Conservation (phyloP, 1,284 basidiomycete species). For the Phylloboletellus chloephorus region DNA sequence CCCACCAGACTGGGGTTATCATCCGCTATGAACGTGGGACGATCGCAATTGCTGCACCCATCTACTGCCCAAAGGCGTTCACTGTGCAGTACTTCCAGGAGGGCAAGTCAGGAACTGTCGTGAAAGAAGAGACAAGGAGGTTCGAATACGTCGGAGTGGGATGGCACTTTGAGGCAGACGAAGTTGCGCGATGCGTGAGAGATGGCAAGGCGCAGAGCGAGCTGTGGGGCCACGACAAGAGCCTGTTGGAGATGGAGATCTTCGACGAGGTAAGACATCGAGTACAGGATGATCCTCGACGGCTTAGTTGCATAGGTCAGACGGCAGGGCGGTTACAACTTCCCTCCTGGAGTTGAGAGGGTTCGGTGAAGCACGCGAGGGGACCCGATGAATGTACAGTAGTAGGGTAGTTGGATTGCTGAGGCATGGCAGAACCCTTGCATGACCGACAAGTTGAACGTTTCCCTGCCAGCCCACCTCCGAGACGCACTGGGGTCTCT, state of each 20-base stretch:
- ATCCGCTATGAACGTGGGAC: constrained; percentile 67
- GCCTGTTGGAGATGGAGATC: constrained; percentile 70
- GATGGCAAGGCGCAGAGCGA: constrained; percentile 74
- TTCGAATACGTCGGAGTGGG: constrained; percentile 59
- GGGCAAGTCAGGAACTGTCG: constrained; percentile 43
- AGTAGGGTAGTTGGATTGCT: too few species aligned
- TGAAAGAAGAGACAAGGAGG: constrained; percentile 48
- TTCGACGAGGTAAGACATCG: constrained; percentile 67
- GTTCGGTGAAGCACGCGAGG: constrained; percentile 34
- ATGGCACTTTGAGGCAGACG: constrained; percentile 77
- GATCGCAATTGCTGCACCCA: constrained; percentile 57
- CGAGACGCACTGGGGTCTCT: constrained; percentile 44
- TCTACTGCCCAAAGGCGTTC: constrained; percentile 60
- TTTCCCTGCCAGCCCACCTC: constrained; percentile 67
- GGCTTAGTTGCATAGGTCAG: constrained; percentile 37
- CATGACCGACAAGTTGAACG: constrained; percentile 39
- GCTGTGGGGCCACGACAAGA: constrained; percentile 73
- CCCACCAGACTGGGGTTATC: constrained; percentile 44
- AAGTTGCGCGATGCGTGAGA: constrained; percentile 74
- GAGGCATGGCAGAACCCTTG: too few species aligned
- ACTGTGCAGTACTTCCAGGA: constrained; percentile 56
- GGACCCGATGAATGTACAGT: too few species aligned
- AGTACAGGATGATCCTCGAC: neutral
- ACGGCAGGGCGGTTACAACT: constrained; percentile 43
- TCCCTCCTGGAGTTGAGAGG: constrained; percentile 46